Evolutionary conservation across 2,329 filamentous ascomycete species (phyloP), one percentile per base, ranked within the genome.

Genomic region (Corinectria fuckeliana): DNA sequence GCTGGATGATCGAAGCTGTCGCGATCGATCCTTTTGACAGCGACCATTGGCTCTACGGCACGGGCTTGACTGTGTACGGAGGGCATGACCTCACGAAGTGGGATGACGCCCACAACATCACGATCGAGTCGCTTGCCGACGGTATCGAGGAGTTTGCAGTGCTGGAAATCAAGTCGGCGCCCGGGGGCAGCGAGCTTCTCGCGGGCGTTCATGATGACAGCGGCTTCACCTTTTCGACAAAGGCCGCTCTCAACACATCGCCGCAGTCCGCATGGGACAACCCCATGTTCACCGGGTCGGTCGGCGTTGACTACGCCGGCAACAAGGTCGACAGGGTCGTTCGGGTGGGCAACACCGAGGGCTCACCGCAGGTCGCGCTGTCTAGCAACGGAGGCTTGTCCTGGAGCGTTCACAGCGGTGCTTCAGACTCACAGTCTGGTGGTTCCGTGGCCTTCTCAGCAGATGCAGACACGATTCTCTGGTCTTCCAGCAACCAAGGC

Each of bases 1-100:
- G 85, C 1, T 87, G 85, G 84, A 87, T 87, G 85, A 83, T 87
- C 8, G 85, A 87, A 65, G 74, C 80, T 0, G 70, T 87, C 7
- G 82, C 82, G 20, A 87, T 88, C 49, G 77, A 87, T 65, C 85
- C 85, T 0, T 77, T 80, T 21, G 83, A 88, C 65, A 85, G 82
- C 56, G 78, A 86, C 66, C 84, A 86, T 69, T 87, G 83, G 82
- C 73, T 87, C 0, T 88, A 87, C 57, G 83, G 82, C n/a, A 88
- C 85, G 0, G 85, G 85, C 2, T 71, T 80, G n/a, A 85, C 82
- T 0, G 72, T 85, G 41, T 84, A 80, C 34, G 82, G 82, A 9
- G 81, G 84, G 1, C 80, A 81, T 50, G 82, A 86, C 57, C 72
- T 86, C 14, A 81, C 80, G 0, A 81, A 81, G 11, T 86, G 84